Base-by-base conservation (phyloP, 1,139 yeast genomes). In the Taphrina communis region DNA sequence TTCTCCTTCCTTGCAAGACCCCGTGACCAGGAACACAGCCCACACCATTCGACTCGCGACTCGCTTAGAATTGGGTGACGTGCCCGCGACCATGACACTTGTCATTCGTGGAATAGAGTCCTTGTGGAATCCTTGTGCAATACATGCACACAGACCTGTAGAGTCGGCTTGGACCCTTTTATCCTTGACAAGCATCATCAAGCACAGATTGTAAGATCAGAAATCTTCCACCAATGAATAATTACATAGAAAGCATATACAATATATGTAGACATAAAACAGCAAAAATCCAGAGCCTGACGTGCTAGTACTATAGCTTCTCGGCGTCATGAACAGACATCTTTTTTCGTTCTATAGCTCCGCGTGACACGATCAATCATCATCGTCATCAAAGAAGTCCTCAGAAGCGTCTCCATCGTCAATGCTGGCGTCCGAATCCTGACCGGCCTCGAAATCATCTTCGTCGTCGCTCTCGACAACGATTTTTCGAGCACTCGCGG, bases 401-500 rank as follows among this genome's bases (percentile, higher is more conserved):
- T 52, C 59, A 46, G 56, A 62, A 9, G 17, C 59, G 14, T 52
- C 66, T 14, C 42, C 66, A 14, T 52, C 66, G 57, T 25, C 42
- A 36, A 12, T 12, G 42, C 57, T 55, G 53, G 31, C 38, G 17
- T 52, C 66, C 17, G 66, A 39, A 11, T 51, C 66, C 25, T 25
- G 42, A 46, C 17, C 46, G 6, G 50, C 41, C 50, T 35, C 60
- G 12, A 25, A 17, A 14, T 55, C 67, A 19, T 44, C 61, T 6
- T 44, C 67, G 38, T 52, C 66, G 38, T 50, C 41, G n/a, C 50
- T 56, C 1, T 56, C 41, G 52, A 50, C n/a, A 12, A 57, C 39
- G 38, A 46, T 52, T 46, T 42, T 52, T 42, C 51, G 52, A n/a
- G 66, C 59, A 11, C n/a, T 58, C 7, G 66, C 66, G 4, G 66